phyloP scores from a whole-genome alignment of 1,139 yeast species.

The Hyphopichia pseudoburtonii region DNA sequence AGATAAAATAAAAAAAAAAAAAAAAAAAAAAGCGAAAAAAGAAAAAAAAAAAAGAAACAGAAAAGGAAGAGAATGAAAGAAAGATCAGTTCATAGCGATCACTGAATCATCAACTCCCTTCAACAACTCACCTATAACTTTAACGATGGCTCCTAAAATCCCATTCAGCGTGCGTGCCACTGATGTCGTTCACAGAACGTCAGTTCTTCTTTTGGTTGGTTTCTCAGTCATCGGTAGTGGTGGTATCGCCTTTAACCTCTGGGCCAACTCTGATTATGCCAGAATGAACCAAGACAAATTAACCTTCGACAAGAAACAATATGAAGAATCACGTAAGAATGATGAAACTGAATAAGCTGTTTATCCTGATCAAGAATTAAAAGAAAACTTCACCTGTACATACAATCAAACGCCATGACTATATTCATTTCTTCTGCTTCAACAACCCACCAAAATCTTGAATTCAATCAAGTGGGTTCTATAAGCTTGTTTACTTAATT shows the following conservation, averaged over 20 bases:
- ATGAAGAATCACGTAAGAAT: conserved; percentile 24
- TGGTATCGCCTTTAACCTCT: conserved; percentile 62
- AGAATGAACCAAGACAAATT: conserved; percentile 43
- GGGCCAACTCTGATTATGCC: conserved; percentile 53
- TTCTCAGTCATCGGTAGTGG: conserved; percentile 50
- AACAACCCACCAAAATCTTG: not conserved
- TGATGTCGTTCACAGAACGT: conserved; percentile 79
- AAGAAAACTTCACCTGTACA: too few species aligned
- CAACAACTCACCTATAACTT: not conserved
- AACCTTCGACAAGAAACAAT: conserved; percentile 34
- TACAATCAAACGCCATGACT: not conserved
- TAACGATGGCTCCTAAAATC: conserved; percentile 31
- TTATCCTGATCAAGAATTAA: too few species aligned
- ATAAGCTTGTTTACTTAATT: too few species aligned
- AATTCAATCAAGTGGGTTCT: too few species aligned
- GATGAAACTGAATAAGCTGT: conserved; percentile 7
- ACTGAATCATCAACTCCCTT: not conserved
- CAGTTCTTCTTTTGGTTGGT: conserved; percentile 77
- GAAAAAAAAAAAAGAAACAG: too few species aligned
- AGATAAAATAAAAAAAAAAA: not conserved
- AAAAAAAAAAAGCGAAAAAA: not conserved
- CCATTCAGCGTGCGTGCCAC: conserved; percentile 57
- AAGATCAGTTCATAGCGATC: too few species aligned
- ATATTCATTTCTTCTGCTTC: not conserved
- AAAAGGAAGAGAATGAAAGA: too few species aligned